phyloP scores from a whole-genome alignment of 805 yeast species.

The Cyberlindnera meyerae region DNA sequence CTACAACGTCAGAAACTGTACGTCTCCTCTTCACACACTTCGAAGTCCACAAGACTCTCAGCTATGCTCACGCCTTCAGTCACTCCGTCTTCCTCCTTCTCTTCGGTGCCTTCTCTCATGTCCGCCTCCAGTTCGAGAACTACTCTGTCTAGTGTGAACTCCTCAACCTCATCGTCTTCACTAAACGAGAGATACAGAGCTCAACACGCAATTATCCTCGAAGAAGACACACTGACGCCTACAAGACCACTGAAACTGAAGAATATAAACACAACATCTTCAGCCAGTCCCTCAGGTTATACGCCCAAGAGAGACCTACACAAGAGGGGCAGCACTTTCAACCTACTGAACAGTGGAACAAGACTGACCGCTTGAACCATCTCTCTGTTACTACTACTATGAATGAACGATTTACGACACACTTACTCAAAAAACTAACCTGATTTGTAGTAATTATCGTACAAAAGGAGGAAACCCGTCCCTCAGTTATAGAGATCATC shows the following conservation, averaged over 20 bases:
- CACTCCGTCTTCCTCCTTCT: conserved; percentile 23
- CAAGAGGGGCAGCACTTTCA: conserved; percentile 8
- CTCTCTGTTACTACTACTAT: too few relatives aligned
- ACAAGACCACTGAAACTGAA: conserved; percentile 21
- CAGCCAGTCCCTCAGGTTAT: too few relatives aligned
- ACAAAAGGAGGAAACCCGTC: too few relatives aligned
- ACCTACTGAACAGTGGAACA: conserved; percentile 11
- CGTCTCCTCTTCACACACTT: conserved; percentile 16
- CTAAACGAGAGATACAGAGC: conserved; percentile 13
- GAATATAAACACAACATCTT: conserved; percentile 19
- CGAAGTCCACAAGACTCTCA: conserved; percentile 14
- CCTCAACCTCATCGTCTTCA: conserved; percentile 17
- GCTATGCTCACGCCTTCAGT: conserved; percentile 15
- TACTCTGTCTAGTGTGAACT: conserved; percentile 27
- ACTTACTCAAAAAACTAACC: too few relatives aligned
- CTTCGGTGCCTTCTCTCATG: conserved; percentile 34
- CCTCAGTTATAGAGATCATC: conserved; percentile 52
- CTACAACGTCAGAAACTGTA: conserved; percentile 23
- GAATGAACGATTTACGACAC: too few relatives aligned
- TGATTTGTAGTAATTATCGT: too few relatives aligned
- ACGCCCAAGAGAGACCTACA: conserved; percentile 9
- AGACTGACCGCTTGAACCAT: conserved; percentile 2
- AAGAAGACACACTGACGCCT: conserved; percentile 9
- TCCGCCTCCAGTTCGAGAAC: conserved; percentile 39
- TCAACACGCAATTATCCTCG: conserved; percentile 5